phyloP scores from a whole-genome alignment of 768 basidiomycete genomes.

The Lepiota brunneoincarnata region DNA sequence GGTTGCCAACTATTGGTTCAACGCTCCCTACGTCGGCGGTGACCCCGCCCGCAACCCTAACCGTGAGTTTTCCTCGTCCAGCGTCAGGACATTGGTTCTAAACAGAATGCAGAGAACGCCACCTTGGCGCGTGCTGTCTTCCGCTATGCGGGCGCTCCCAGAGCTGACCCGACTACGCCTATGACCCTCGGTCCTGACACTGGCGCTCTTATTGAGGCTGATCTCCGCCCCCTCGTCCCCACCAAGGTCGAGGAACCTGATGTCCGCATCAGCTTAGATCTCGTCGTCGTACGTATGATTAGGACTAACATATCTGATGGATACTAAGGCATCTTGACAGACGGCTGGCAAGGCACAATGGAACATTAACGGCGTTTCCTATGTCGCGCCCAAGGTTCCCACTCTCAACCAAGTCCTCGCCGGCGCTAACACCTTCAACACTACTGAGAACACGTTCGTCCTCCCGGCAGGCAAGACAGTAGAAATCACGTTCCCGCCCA shows the following conservation, averaged over 20 bases:
- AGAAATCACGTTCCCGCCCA: slow-evolving; percentile 23
- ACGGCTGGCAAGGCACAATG: slow-evolving; percentile 20
- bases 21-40: slow-evolving; percentile 31
- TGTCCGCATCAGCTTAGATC: slow-evolving; percentile 29
- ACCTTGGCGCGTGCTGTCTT: slow-evolving; percentile 31
- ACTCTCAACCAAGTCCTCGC: slow-evolving; percentile 26
- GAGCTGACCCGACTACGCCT: slow-evolving; percentile 29
- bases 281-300: slow-evolving; percentile 17
- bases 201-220: slow-evolving; percentile 31
- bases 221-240: slow-evolving; percentile 30
- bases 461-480: slow-evolving; percentile 23
- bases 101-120: slow-evolving; percentile 1
- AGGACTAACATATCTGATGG: slow-evolving; percentile 11
- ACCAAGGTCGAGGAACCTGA: slow-evolving; percentile 16
- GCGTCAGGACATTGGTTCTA: not conserved
- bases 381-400: slow-evolving; percentile 22
- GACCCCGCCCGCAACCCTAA: slow-evolving; percentile 27
- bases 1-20: slow-evolving; percentile 47
- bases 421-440: slow-evolving; percentile 23
- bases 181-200: slow-evolving; percentile 14
- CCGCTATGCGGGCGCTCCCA: slow-evolving; percentile 35
- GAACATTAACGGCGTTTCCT: slow-evolving; percentile 31
- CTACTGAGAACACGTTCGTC: slow-evolving; percentile 25
- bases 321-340: slow-evolving; percentile 5
- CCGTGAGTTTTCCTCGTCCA: slow-evolving; percentile 20